Base-by-base conservation (phyloP, 2,329 filamentous ascomycete species). In the Epichloe uncinata region DNA sequence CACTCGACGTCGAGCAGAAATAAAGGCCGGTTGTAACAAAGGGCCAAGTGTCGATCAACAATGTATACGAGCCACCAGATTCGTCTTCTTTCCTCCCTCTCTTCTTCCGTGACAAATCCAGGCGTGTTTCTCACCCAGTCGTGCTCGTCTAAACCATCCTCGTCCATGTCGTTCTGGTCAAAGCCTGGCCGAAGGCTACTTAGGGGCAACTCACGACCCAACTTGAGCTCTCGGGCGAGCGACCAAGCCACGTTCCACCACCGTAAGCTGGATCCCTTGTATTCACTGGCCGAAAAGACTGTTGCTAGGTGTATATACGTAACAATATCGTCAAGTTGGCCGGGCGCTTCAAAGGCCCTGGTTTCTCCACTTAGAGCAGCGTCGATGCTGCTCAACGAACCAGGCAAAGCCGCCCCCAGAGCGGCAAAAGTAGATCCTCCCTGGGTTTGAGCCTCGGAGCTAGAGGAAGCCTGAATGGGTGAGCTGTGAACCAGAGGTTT, bases 241-340 rank as follows among this genome's bases (percentile, higher is more conserved):
- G 88, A 89, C 88, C 88, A 96, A 4, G 90, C 90, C 1, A 87
- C 86, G 60, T 93, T 94, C 90, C 90, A 96, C 90, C 90, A 96
- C 48, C 89, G 75, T 58, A 95, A 73, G 60, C 88, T 95, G 15
- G 88, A 88, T 11, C 87, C 87, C 64, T 95, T 95, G 69, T 95
- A 93, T 65, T 95, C 90, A 62, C 87, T 95, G 8, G 90, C 89
- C n/a, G 89, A 95, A 1, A 95, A 85, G 3, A 95, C 88, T 2
- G 87, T 93, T 7, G 89, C 90, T 41, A 96, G 69, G 62, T 96
- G 89, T 55, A 95, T 88, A 62, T 95, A 96, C 0, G 90, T 95
- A 22, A 87, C 82, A 13, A 95, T 83, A 63, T 95, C 90, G 65
- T 96, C 90, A 8, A 95, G 73, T 12, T 81, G 85, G 30, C 85